phyloP scores from a whole-genome alignment of 2,329 filamentous ascomycete species.

The Talaromyces sp. region DNA sequence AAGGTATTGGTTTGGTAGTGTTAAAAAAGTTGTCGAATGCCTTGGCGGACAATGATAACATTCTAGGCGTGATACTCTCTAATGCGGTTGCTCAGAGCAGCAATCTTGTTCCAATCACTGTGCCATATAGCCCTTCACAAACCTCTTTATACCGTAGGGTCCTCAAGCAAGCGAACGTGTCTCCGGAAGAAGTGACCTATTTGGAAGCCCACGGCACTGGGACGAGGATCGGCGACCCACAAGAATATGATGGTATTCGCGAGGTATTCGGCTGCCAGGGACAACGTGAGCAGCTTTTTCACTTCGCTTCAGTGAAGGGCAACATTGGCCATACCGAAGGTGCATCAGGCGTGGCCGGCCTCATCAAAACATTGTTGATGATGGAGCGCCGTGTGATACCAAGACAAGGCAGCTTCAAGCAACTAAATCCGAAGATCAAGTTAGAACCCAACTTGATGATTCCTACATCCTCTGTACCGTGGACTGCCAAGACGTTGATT shows the following conservation, averaged over 20 bases:
- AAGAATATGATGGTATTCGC: conserved; percentile 15
- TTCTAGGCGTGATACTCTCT: conserved; percentile 34
- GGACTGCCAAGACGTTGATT: background rate
- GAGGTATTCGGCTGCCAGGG: background rate
- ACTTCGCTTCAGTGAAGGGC: conserved; percentile 30
- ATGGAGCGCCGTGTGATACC: conserved; percentile 33
- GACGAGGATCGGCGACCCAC: conserved; percentile 26
- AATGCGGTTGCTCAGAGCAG: conserved; percentile 31
- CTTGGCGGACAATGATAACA: conserved; percentile 41
- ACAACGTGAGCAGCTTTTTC: conserved; percentile 11
- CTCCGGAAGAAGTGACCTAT: background rate
- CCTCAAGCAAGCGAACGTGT: background rate
- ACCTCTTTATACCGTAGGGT: background rate
- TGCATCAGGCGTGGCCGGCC: conserved; percentile 24
- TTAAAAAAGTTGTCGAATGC: conserved; percentile 50
- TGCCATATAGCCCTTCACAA: background rate
- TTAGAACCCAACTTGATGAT: conserved; percentile 16
- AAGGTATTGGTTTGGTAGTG: conserved; percentile 49
- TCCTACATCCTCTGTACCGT: conserved; percentile 20
- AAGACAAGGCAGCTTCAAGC: conserved; percentile 30
- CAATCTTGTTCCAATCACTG: background rate
- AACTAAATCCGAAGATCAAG: conserved; percentile 19
- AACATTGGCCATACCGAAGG: conserved; percentile 35
- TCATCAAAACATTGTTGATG: conserved; percentile 30
- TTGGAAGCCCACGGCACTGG: conserved; percentile 17